A percentile compares a stretch with the other conserved stretches of the same genome.
Evolutionary conservation across 2,329 filamentous ascomycete species (phyloP).

Genomic region (Xylariaceae sp.): DNA sequence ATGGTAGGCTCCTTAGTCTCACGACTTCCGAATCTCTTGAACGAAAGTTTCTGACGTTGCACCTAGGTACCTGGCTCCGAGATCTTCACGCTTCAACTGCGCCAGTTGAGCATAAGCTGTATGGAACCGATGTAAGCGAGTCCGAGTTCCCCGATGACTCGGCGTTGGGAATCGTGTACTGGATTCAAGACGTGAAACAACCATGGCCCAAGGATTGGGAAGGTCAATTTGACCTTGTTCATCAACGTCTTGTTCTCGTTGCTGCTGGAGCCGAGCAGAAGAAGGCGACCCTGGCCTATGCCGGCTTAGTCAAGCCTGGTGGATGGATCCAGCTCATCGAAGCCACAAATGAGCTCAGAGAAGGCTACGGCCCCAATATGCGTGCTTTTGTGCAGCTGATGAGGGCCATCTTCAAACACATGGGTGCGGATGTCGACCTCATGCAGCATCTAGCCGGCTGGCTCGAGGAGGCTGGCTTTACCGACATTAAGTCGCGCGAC

Average conservation of each 20-base stretch:
- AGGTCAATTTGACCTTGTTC: constrained; percentile 2
- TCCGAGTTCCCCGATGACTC: background rate
- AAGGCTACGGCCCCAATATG: constrained; percentile 2
- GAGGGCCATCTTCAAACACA: constrained; percentile 1
- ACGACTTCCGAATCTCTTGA: background rate
- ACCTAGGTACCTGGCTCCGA: constrained; percentile 1
- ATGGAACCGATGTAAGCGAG: background rate
- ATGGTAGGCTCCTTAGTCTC: background rate
- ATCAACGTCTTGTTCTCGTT: constrained; percentile 6
- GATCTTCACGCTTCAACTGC: background rate
- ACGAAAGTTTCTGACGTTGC: background rate
- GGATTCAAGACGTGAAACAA: background rate
- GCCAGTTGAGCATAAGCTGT: background rate
- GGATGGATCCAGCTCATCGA: constrained; percentile 11
- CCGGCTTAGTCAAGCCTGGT: constrained; percentile 1
- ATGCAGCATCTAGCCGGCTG: constrained; percentile 1
- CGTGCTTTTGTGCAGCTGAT: constrained; percentile 1
- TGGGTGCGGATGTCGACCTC: constrained; percentile 1
- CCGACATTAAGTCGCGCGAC: background rate
- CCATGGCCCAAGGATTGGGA: constrained; percentile 3
- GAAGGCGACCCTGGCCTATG: background rate
- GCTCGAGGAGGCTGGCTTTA: constrained; percentile 6
- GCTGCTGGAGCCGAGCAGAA: constrained; percentile 1
- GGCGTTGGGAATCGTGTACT: background rate
- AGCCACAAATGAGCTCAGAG: constrained; percentile 2